Percentiles rank a stretch among this genome's conserved stretches.
phyloP scores from a whole-genome alignment of 2,329 filamentous ascomycete genomes.

The Fusarium equiseti region DNA sequence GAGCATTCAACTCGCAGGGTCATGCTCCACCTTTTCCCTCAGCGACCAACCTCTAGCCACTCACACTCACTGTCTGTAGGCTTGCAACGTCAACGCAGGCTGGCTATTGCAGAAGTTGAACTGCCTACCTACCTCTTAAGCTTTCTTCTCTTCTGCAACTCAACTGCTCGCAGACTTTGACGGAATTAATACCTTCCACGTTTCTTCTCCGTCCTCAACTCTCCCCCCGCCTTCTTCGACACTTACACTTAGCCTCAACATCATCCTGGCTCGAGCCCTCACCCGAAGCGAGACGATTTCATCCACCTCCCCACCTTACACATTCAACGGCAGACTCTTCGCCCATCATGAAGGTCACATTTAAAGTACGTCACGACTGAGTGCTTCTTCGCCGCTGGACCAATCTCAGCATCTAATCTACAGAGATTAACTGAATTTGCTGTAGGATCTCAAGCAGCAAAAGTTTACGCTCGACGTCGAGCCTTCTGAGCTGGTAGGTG shows the following conservation, averaged over 20 bases:
- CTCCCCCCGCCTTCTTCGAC: slow-evolving; percentile 11
- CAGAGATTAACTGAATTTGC: slow-evolving; percentile 20
- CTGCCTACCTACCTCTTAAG: slow-evolving; percentile 1
- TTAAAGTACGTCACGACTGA: slow-evolving; percentile 64
- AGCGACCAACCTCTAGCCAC: slow-evolving; percentile 4
- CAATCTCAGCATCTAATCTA: background rate
- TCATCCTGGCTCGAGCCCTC: slow-evolving; percentile 15
- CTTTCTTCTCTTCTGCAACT: slow-evolving; percentile 32
- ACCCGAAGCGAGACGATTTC: slow-evolving; percentile 22
- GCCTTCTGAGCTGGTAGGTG: slow-evolving; percentile 86
- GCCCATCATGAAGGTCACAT: slow-evolving; percentile 76
- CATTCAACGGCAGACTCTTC: slow-evolving; percentile 52
- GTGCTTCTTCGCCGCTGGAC: background rate
- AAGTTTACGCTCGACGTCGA: slow-evolving; percentile 98
- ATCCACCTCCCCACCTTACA: slow-evolving; percentile 38
- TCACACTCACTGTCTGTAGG: slow-evolving; percentile 3
- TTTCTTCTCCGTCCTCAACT: slow-evolving; percentile 9
- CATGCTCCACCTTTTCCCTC: slow-evolving; percentile 31
- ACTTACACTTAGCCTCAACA: slow-evolving; percentile 3
- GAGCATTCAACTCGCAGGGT: slow-evolving; percentile 21
- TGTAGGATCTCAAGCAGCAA: slow-evolving; percentile 95
- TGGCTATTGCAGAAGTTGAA: background rate
- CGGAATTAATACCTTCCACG: slow-evolving; percentile 11
- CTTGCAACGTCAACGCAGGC: slow-evolving; percentile 41
- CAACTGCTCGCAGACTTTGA: slow-evolving; percentile 20